A percentile compares a stretch with the other conserved stretches of the same genome.
phyloP scores from a whole-genome alignment of 139 green algal species.

The Chlamydomonas sphaeroides region DNA sequence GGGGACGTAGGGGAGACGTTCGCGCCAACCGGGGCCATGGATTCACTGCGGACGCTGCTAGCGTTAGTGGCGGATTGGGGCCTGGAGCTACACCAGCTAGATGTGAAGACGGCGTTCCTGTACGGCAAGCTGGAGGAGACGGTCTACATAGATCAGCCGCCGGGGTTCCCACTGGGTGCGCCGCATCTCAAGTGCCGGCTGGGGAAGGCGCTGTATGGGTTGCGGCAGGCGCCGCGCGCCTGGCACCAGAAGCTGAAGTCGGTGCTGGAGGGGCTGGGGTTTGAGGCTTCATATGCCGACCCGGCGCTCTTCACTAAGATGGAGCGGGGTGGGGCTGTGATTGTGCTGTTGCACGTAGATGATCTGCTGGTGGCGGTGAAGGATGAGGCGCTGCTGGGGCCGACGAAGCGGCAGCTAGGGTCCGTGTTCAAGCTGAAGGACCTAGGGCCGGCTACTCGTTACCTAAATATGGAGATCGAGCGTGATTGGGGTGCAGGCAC shows the following conservation, averaged over 20 bases:
- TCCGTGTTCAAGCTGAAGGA: neutral
- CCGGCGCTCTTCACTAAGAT: conserved; percentile 41
- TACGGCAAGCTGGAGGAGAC: conserved; percentile 59
- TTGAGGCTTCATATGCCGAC: conserved; percentile 31
- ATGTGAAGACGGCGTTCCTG: conserved; percentile 66
- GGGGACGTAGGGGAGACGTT: conserved; percentile 37
- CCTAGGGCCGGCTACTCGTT: neutral
- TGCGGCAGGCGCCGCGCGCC: conserved; percentile 49
- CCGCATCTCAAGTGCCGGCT: conserved; percentile 7
- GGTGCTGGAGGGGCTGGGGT: conserved; percentile 34
- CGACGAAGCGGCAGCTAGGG: neutral
- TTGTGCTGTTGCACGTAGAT: conserved; percentile 49
- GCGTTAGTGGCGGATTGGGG: conserved; percentile 5
- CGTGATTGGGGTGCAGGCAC: neutral
- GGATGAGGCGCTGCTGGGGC: neutral
- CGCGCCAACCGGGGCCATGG: conserved; percentile 27
- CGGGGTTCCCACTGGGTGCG: neutral
- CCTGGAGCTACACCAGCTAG: conserved; percentile 33
- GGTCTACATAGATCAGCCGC: conserved; percentile 48
- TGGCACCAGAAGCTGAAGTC: conserved; percentile 46
- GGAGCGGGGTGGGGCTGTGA: no score
- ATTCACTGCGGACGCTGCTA: neutral
- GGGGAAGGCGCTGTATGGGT: conserved; percentile 50
- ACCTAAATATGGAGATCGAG: neutral
- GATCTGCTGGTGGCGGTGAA: conserved; percentile 29